Conservation (phyloP, 2,329 filamentous ascomycete genomes). For the Aureobasidium sp. region DNA sequence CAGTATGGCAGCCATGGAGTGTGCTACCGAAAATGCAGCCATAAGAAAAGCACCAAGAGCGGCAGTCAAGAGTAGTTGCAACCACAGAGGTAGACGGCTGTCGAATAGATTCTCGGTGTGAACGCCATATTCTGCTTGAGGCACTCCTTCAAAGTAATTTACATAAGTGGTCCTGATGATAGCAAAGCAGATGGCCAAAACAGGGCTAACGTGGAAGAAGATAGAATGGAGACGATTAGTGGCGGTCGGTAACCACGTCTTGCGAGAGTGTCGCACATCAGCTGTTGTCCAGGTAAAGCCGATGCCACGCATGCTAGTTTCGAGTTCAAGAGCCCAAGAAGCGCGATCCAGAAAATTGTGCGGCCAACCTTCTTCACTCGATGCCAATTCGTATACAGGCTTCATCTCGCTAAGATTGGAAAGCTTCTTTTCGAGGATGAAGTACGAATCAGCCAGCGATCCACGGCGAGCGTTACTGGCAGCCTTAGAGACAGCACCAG, state of each 20-base stretch:
- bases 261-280: slow-evolving; percentile 38
- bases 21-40: slow-evolving; percentile 37
- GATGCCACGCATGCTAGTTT: slow-evolving; percentile 39
- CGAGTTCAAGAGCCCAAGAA: slow-evolving; percentile 40
- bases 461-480: slow-evolving; percentile 13
- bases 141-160: slow-evolving; percentile 20
- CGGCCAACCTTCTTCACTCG: slow-evolving; percentile 35
- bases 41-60: slow-evolving; percentile 39
- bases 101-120: slow-evolving; percentile 27
- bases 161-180: slow-evolving; percentile 32
- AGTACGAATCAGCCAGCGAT: slow-evolving; percentile 16
- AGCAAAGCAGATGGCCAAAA: slow-evolving; percentile 31
- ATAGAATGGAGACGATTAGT: slow-evolving; percentile 36
- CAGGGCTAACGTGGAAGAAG: slow-evolving; percentile 32
- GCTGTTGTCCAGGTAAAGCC: slow-evolving; percentile 42
- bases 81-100: slow-evolving; percentile 25
- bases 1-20: slow-evolving; percentile 36
- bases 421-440: slow-evolving; percentile 14
- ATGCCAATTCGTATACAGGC: slow-evolving; percentile 34
- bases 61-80: slow-evolving; percentile 34
- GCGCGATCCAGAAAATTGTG: slow-evolving; percentile 33
- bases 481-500: background rate
- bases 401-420: slow-evolving; percentile 14
- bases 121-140: slow-evolving; percentile 11
- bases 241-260: slow-evolving; percentile 38